Evolutionary conservation across 441 rosid genomes (phyloP).

Genomic region (Sinapis alba): DNA sequence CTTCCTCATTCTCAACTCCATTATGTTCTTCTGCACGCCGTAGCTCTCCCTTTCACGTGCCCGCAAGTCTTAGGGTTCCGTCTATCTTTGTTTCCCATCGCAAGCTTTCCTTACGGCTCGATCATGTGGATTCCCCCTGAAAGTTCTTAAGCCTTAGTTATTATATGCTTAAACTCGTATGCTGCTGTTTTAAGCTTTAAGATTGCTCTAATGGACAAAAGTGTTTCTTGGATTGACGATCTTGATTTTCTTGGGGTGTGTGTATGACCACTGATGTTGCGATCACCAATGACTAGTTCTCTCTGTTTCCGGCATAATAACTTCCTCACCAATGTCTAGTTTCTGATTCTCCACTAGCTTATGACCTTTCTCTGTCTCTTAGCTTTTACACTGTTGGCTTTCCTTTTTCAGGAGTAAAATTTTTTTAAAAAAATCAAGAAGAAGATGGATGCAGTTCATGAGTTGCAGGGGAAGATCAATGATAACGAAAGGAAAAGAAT

Average conservation of each 20-base stretch:
- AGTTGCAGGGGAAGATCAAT: neutral
- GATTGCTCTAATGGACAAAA: neutral
- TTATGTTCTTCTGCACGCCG: neutral
- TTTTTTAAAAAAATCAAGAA: neutral
- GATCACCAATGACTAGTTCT: neutral
- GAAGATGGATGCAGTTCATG: neutral
- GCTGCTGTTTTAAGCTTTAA: neutral
- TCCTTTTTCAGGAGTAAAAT: neutral
- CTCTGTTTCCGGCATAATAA: neutral
- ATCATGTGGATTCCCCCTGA: neutral
- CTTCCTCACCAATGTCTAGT: neutral
- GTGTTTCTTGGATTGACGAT: neutral
- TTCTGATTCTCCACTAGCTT: neutral
- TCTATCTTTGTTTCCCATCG: neutral
- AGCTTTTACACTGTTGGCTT: neutral
- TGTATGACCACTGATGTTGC: neutral
- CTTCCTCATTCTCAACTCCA: neutral
- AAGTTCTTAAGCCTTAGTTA: neutral
- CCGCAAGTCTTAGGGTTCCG: neutral
- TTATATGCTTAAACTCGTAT: neutral
- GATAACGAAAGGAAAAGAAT: neutral
- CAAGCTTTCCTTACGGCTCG: neutral
- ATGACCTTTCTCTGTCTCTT: neutral
- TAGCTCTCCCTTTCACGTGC: neutral
- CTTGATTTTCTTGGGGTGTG: neutral